Base-by-base conservation (phyloP, 2,329 filamentous ascomycete genomes). In the Botrytis byssoidea region DNA sequence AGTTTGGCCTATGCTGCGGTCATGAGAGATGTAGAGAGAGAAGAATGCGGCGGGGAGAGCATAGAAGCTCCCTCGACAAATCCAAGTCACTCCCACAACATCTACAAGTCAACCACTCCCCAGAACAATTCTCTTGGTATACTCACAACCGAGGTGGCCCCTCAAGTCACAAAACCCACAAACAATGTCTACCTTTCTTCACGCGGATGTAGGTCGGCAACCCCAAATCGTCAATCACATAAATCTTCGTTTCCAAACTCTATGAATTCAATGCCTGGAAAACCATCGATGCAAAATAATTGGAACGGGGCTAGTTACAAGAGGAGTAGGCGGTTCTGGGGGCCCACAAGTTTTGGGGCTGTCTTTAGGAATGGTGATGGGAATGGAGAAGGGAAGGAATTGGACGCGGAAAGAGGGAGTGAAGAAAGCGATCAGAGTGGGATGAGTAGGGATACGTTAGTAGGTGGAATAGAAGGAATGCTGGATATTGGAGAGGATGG, bases 291-390 rank as follows among this genome's bases (percentile, higher is more conserved):
- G 64, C 22, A 37, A 10, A 37, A 51, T 37, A 48, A 66, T 37
- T 79, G 76, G 77, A 77, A 76, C 57, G 57, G 74, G 22, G 72
- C 75, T 5, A 71, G 76, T 16, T 78, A 75, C 72, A 76, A 74
- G 60, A 68, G 73, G 5, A 79, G 78, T n/a, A 72, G 75, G 4
- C 70, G 74, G 29, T 80, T 78, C 63, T 76, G 77, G 60, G 79
- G 79, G 1, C 78, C 78, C 4, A 80, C 79, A 1, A 79, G 76
- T 60, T 80, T 79, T 69, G 76, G 76, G n/a, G 77, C 79, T 37
- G 75, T 80, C 2, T 81, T 79, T 60, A 73, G 74, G 4, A 77
- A 81, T 63, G 29, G 51, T 25, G 29, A 48, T 37, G 48, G 46
- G 14, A 40, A n/a, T 42, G 48, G 18, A 14, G 35, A 22, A 8